These are phyloP conservation scores for Penicillium sp. DNA, from an alignment of 2,329 filamentous ascomycete species.

Conservation along the genomic window DNA sequence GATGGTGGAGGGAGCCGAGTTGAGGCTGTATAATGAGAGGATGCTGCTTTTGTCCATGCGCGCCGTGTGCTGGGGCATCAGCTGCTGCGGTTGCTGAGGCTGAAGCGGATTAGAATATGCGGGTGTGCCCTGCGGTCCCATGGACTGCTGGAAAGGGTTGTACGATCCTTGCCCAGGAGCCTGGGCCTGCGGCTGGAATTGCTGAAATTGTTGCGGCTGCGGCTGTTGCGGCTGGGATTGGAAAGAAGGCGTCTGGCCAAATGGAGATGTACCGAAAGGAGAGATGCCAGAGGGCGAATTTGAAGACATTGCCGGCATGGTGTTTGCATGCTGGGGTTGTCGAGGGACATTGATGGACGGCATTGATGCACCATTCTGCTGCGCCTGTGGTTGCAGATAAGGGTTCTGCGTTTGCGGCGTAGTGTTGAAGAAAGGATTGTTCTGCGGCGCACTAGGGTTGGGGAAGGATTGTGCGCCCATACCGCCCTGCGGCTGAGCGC, in stretches of 20 bases:
- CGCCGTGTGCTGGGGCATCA: constrained; percentile 45
- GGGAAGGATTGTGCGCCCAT: constrained; percentile 27
- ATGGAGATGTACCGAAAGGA: constrained; percentile 35
- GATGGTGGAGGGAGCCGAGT: constrained; percentile 32
- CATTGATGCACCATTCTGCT: constrained; percentile 19
- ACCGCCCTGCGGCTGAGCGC: constrained; percentile 30
- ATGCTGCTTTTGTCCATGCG: constrained; percentile 42
- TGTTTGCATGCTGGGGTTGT: constrained; percentile 41
- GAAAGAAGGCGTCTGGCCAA: constrained; percentile 30
- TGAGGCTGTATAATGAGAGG: constrained; percentile 37
- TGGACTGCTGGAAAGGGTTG: constrained; percentile 39
- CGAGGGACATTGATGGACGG: constrained; percentile 14
- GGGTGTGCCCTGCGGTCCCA: constrained; percentile 27
- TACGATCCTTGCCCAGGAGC: constrained; percentile 25
- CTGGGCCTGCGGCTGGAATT: constrained; percentile 22
- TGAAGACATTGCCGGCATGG: constrained; percentile 40
- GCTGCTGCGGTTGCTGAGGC: constrained; percentile 29
- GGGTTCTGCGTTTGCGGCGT: constrained; percentile 23
- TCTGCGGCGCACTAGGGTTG: constrained; percentile 29
- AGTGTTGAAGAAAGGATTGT: constrained; percentile 41
- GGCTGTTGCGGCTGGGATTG: constrained; percentile 30
- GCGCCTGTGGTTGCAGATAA: constrained; percentile 26
- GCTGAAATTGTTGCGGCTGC: constrained; percentile 21
- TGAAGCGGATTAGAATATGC: constrained; percentile 32
- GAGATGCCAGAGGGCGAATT: constrained; percentile 34